Percentiles rank a stretch among this genome's conserved stretches.
Evolutionary conservation across 116 monocot species (phyloP).

Genomic region (Posidonia oceanica): DNA sequence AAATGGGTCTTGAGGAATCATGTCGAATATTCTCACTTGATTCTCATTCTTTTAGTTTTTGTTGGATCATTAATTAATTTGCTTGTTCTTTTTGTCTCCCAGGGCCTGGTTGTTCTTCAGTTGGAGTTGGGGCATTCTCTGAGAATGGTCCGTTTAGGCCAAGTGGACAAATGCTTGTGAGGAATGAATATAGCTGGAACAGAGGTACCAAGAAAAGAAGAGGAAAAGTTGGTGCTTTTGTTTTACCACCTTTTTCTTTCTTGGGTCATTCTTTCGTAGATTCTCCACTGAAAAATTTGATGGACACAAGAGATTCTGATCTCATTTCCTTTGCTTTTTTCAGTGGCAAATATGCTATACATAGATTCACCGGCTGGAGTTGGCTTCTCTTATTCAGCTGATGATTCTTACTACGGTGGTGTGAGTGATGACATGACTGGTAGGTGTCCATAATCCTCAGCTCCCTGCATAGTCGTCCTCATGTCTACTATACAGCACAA

Average conservation of each 20-base stretch:
- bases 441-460: conserved; percentile 10
- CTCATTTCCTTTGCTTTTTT: conserved; percentile 3
- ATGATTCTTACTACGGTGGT: conserved; percentile 59
- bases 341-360: conserved; percentile 98
- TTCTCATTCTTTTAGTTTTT: not conserved
- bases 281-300: not conserved
- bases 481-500: not conserved
- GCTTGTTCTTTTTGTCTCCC: conserved; percentile 1
- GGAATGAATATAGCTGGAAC: conserved; percentile 96
- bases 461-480: not conserved
- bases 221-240: conserved; percentile 2
- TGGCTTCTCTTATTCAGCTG: conserved; percentile 83
- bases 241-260: not conserved
- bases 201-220: conserved; percentile 45
- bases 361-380: conserved; percentile 96
- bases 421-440: conserved; percentile 85
- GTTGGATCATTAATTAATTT: not conserved
- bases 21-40: not conserved
- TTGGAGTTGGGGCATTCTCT: conserved; percentile 98
- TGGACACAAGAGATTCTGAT: not conserved
- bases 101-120: conserved; percentile 97
- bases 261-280: not conserved
- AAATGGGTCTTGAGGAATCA: not conserved
- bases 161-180: conserved; percentile 51
- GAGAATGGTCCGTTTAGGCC: conserved; percentile 98